phyloP scores from a whole-genome alignment of 805 yeast genomes.

The Lipomyces anomalus region DNA sequence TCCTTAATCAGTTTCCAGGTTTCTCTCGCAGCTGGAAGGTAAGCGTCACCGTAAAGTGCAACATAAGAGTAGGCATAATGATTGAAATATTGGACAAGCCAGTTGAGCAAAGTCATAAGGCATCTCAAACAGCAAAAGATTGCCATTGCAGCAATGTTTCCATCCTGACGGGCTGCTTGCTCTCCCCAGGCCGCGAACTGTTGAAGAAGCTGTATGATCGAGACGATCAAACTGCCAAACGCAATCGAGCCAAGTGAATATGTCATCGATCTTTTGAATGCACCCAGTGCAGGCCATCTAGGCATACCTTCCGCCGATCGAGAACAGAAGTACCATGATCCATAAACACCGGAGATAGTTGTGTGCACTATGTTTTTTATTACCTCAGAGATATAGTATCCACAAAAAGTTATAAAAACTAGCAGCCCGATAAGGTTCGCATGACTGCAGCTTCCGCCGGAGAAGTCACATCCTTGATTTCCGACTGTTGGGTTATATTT shows the following conservation, averaged over 20 bases:
- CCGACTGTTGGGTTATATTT: constrained; percentile 61
- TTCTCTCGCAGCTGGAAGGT: constrained; percentile 69
- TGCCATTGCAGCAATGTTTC: constrained; percentile 48
- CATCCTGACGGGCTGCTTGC: constrained; percentile 48
- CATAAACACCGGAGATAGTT: constrained; percentile 76
- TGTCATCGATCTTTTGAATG: constrained; percentile 73
- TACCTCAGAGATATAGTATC: constrained; percentile 78
- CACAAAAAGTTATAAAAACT: constrained; percentile 73
- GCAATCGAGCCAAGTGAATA: constrained; percentile 87
- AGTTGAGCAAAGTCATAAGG: constrained; percentile 59
- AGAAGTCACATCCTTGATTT: constrained; percentile 42
- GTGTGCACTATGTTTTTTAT: constrained; percentile 74
- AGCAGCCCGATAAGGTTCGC: constrained; percentile 62
- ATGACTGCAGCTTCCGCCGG: constrained; percentile 52
- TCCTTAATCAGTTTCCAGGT: constrained; percentile 71
- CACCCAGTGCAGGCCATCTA: constrained; percentile 69
- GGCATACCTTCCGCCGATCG: constrained; percentile 75
- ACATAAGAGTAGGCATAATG: constrained; percentile 84
- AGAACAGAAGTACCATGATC: constrained; percentile 84
- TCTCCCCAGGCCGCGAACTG: constrained; percentile 49
- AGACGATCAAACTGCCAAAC: constrained; percentile 72
- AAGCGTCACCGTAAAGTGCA: constrained; percentile 80
- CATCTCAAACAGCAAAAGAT: constrained; percentile 49
- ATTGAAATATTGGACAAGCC: constrained; percentile 80
- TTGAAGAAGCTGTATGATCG: constrained; percentile 61